Evolutionary conservation across 1,284 basidiomycete species (phyloP), one percentile per base, ranked within the genome.

Genomic region (Retiboletus fuscus): DNA sequence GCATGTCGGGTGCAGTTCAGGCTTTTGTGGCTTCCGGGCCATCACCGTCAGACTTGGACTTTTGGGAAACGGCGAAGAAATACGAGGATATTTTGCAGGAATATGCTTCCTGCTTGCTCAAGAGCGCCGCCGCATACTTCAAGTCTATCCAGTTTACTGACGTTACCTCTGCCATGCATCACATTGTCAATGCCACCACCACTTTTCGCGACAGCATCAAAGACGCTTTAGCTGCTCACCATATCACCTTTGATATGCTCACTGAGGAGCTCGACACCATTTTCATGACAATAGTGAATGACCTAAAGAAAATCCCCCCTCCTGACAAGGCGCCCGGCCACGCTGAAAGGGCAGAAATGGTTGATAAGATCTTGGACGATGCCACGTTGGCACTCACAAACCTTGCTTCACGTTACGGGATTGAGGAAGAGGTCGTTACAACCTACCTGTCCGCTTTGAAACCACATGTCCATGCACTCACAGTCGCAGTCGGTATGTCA

Each of bases 171-270:
- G 15, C 55, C 10, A 74, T 73, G 64, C 11, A 69, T 4, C 34
- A 67, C 15, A 78, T 76, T 2, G 55, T 73, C 53, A 26, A 4
- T 22, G 18, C 64, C 15, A 74, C 75, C 3, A 24, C 76, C 49
- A 53, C 64, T 28, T 76, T 76, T 34, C 74, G 69, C 15, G 8
- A 53, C 3, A 28, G n/a, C 30, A 69, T 76, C 12, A n/a, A 55
- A 11, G 64, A 20, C 13, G 41, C 69, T 46, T 22, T 78, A 41
- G 64, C 72, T 22, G 34, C 49, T 10, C 74, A 34, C 6, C 1
- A 64, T 24, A 43, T 67, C 30, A 69, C 72, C 3, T 20, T 74
- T 3, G 68, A 69, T 34, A 6, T 12, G 1, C 18, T 76, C 30
- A 51, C 69, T 0, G 3, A n/a, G 12, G 68, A 71, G 18, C 69